Percentiles rank a stretch among this genome's conserved stretches.
phyloP scores from a whole-genome alignment of 805 yeast species.

The Teunomyces tritomae region DNA sequence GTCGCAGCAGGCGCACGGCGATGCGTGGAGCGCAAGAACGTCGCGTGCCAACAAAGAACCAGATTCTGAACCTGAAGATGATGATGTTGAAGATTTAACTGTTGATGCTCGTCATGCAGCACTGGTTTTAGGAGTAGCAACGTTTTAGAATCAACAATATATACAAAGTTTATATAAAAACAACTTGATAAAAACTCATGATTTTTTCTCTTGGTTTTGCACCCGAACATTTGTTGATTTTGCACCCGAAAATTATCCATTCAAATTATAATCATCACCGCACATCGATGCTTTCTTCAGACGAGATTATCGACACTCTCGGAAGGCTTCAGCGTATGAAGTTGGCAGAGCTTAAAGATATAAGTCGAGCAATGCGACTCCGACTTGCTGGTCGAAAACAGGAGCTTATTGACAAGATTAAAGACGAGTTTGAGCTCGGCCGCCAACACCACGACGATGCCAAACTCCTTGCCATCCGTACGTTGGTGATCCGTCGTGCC shows the following conservation, averaged over 20 bases:
- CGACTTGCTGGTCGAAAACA: slow-evolving; percentile 58
- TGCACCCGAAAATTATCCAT: too few species aligned
- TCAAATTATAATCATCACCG: neutral
- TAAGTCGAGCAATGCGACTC: slow-evolving; percentile 50
- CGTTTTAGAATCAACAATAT: slow-evolving; percentile 42
- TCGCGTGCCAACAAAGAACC: slow-evolving; percentile 32
- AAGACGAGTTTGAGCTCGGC: slow-evolving; percentile 41
- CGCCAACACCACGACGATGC: slow-evolving; percentile 36
- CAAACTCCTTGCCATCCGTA: slow-evolving; percentile 44
- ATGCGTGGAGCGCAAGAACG: slow-evolving; percentile 44
- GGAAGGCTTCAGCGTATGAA: slow-evolving; percentile 35
- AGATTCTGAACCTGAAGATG: slow-evolving; percentile 19
- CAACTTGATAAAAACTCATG: neutral
- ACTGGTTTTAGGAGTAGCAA: slow-evolving; percentile 68
- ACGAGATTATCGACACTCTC: slow-evolving; percentile 24
- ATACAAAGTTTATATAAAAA: too few species aligned
- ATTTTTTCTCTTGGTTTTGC: too few species aligned
- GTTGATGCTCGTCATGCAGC: slow-evolving; percentile 88
- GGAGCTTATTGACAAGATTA: slow-evolving; percentile 55
- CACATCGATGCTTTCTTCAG: slow-evolving; percentile 5
- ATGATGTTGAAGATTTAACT: slow-evolving; percentile 13
- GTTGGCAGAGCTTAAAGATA: slow-evolving; percentile 51
- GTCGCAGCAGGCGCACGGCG: slow-evolving; percentile 42
- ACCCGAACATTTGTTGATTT: too few species aligned
- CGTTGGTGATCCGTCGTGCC: slow-evolving; percentile 39